A percentile compares a stretch with the other conserved stretches of the same genome.
Conservation (phyloP, 768 basidiomycete species). For the Leccinum imitatum region DNA sequence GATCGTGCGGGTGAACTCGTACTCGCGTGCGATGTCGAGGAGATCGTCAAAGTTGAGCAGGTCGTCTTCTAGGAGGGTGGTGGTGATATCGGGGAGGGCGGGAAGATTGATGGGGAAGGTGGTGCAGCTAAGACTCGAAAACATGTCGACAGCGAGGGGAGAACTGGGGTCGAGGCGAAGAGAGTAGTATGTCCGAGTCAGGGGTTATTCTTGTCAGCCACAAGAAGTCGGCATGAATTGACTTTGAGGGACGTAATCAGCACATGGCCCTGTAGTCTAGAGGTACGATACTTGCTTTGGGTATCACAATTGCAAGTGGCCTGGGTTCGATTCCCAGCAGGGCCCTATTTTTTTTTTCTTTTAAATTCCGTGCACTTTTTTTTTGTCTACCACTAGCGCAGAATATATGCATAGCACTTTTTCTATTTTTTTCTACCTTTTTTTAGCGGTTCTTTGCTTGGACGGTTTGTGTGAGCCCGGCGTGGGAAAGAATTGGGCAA, state of each 20-base stretch:
- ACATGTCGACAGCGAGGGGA: slow-evolving; percentile 22
- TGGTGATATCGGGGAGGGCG: not conserved
- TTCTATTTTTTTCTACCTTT: too few species aligned
- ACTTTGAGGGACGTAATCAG: too few species aligned
- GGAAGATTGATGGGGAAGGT: slow-evolving; percentile 10
- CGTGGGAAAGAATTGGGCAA: slow-evolving; percentile 22
- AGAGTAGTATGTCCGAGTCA: not conserved
- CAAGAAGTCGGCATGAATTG: not conserved
- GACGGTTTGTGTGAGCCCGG: not conserved
- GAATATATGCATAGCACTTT: too few species aligned
- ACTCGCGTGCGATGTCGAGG: slow-evolving; percentile 31
- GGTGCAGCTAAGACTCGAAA: slow-evolving; percentile 16
- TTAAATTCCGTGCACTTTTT: too few species aligned
- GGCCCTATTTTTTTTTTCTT: slow-evolving; percentile 23
- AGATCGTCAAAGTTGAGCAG: slow-evolving; percentile 26
- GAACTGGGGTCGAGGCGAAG: not conserved
- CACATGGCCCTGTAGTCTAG: slow-evolving; percentile 34
- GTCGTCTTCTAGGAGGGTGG: not conserved
- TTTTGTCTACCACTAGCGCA: too few species aligned
- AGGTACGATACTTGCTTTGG: slow-evolving; percentile 42
- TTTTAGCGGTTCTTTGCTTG: not conserved
- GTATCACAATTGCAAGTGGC: slow-evolving; percentile 35
- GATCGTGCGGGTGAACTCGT: slow-evolving; percentile 27
- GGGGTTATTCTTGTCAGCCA: slow-evolving; percentile 18
- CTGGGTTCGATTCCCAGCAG: slow-evolving; percentile 40